A percentile compares a stretch with the other conserved stretches of the same genome.
Conservation (phyloP, 495 filamentous ascomycete species). For the Podospora pseudopauciseta region DNA sequence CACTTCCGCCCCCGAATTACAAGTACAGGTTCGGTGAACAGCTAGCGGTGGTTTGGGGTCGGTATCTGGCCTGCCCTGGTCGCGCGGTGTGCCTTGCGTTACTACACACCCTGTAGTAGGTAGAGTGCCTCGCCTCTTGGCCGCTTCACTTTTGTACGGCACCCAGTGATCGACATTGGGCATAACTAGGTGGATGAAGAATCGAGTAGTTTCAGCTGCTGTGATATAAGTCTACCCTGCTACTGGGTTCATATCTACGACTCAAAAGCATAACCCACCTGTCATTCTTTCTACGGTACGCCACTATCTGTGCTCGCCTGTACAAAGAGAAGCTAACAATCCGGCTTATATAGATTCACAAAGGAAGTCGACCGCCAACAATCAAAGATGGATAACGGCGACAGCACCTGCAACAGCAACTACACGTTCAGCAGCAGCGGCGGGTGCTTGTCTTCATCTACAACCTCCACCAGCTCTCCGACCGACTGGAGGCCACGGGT, state of each 20-base stretch:
- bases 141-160: neutral
- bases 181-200: neutral
- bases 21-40: neutral
- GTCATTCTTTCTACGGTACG: neutral
- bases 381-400: constrained; percentile 12
- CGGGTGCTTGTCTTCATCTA: neutral
- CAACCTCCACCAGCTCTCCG: neutral
- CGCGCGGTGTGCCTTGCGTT: neutral
- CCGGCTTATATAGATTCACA: neutral
- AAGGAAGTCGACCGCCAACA: too few species aligned
- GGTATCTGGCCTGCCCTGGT: neutral
- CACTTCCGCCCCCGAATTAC: too few species aligned
- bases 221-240: neutral
- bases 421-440: neutral
- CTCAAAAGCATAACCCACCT: neutral
- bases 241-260: neutral
- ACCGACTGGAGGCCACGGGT: constrained; percentile 13
- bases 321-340: neutral
- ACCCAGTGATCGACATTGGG: neutral
- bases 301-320: too few species aligned
- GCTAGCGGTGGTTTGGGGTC: neutral
- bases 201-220: neutral
- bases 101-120: neutral
- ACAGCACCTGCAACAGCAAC: constrained; percentile 8
- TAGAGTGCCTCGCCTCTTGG: neutral